Evolutionary conservation across 192 early-diverging fungal species (phyloP), one percentile per base, ranked within the genome.

Genomic region (Piromyces finnis): DNA sequence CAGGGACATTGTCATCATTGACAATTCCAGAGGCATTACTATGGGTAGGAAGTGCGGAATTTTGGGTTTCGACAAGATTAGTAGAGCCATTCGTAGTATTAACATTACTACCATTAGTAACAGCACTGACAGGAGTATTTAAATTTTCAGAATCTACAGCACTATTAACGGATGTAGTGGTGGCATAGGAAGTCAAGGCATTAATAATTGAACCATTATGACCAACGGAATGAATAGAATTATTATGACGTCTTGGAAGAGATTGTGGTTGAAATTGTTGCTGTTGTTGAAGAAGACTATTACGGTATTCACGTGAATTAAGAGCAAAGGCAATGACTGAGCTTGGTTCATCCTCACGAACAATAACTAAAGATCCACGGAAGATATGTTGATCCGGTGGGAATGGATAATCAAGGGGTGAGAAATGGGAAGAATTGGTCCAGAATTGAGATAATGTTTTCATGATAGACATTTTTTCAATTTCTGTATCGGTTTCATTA

Each of bases 291-390:
- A n/a, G 51, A 27, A 68, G 51, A 68, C 51, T 68, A 68, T 68
- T 68, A 9, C 51, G 84, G 77, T 94, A 94, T 28, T 93, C 89
- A 59, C 87, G 85, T 1, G 91, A 94, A 77, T 91, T 92, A 35
- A 98, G 85, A 0, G 97, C 93, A 83, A 94, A 92, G 5, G 97
- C 93, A 80, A 98, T 95, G 79, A 98, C 96, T 0, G 95, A 94
- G 82, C 94, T 94, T 4, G 95, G 96, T 82, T 98, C 95, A 79
- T 94, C 90, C 82, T 98, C 96, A 77, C 94, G 89, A 15, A 97
- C 91, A 77, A 98, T 91, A 51, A 98, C 90, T 27, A 87, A 87
- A 3, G 95, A 96, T 78, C 94, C 94, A 14, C 90, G 87, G 79
- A 99, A 93, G 6, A 99, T 86, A 82, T 99, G 96, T 79, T 97